Conservation (phyloP, 306 rosid genomes). For the Dryas drummondii region DNA sequence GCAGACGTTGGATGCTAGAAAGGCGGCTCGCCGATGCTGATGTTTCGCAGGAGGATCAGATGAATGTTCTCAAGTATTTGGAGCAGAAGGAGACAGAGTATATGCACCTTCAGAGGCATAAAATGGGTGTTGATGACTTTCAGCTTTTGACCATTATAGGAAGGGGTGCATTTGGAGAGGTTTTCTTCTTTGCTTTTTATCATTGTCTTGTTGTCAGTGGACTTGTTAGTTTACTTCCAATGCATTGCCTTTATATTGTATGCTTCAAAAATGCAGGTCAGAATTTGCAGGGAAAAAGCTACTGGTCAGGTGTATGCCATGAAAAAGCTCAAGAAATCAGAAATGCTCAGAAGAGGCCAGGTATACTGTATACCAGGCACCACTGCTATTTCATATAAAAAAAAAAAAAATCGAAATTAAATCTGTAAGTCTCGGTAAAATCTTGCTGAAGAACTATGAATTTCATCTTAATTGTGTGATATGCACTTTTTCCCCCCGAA, state of each 20-base stretch:
- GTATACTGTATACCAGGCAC: constrained; percentile 21
- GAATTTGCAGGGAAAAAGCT: constrained; percentile 75
- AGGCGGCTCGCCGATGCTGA: constrained; percentile 93
- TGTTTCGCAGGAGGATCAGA: constrained; percentile 76
- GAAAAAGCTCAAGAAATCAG: constrained; percentile 91
- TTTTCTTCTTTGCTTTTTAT: constrained; percentile 7
- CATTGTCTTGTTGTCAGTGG: not conserved
- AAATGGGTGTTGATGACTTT: constrained; percentile 91
- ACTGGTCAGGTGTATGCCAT: constrained; percentile 84
- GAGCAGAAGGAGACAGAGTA: constrained; percentile 87
- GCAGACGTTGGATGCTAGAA: constrained; percentile 74
- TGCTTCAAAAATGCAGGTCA: constrained; percentile 53
- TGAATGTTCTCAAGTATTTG: constrained; percentile 64
- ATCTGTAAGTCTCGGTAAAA: no score
- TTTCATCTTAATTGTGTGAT: not conserved
- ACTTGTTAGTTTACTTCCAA: not conserved
- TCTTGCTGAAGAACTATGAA: constrained; percentile 6
- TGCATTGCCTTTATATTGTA: not conserved
- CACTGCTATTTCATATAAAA: not conserved
- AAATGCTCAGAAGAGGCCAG: constrained; percentile 93
- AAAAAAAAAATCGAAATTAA: no score
- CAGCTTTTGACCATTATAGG: constrained; percentile 82
- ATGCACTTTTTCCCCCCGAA: not conserved
- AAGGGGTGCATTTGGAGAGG: constrained; percentile 97
- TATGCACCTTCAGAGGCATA: constrained; percentile 81